Percentiles rank a stretch among this genome's conserved stretches.
Evolutionary conservation across 1,284 basidiomycete genomes (phyloP).

Genomic region (Rhodotorula sp.): DNA sequence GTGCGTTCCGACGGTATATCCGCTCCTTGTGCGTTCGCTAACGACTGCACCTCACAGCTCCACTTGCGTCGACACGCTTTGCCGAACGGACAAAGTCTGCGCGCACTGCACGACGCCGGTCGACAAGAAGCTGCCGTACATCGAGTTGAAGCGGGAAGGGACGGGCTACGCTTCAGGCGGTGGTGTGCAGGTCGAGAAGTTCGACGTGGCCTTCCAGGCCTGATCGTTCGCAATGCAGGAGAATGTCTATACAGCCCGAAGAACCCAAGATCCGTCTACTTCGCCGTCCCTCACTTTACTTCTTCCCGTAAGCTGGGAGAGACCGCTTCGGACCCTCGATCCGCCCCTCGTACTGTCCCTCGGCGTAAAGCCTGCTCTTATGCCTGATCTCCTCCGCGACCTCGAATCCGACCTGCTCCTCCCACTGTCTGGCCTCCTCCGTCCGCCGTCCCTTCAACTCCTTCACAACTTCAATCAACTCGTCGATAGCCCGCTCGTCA

Average conservation of each 20-base stretch:
- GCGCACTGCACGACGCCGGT: conserved; percentile 38
- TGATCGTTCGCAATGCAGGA: not conserved
- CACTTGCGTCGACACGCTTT: conserved; percentile 43
- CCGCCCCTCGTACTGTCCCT: conserved; percentile 9
- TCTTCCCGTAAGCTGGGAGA: conserved; percentile 3
- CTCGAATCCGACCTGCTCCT: not conserved
- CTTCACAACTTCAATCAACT: conserved; percentile 50
- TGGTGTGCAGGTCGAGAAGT: conserved; percentile 38
- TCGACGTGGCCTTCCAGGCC: conserved; percentile 42
- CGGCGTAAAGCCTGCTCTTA: conserved; percentile 1
- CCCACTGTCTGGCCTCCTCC: conserved; percentile 30
- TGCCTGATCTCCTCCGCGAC: not conserved
- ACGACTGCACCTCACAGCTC: conserved; percentile 11
- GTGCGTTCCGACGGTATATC: conserved; percentile 6
- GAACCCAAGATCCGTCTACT: no score
- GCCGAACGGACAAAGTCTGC: conserved; percentile 35
- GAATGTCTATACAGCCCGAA: no score
- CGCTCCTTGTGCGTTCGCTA: not conserved
- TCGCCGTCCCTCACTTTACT: not conserved
- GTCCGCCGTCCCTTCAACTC: conserved; percentile 40
- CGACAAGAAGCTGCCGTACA: conserved; percentile 38
- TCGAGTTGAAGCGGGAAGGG: conserved; percentile 41
- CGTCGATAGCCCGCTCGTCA: conserved; percentile 60
- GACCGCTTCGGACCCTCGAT: not conserved
- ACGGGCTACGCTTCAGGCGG: conserved; percentile 43